Evolutionary conservation across 306 rosid species (phyloP), one percentile per base, ranked within the genome.

Genomic region (Biancaea sappan): DNA sequence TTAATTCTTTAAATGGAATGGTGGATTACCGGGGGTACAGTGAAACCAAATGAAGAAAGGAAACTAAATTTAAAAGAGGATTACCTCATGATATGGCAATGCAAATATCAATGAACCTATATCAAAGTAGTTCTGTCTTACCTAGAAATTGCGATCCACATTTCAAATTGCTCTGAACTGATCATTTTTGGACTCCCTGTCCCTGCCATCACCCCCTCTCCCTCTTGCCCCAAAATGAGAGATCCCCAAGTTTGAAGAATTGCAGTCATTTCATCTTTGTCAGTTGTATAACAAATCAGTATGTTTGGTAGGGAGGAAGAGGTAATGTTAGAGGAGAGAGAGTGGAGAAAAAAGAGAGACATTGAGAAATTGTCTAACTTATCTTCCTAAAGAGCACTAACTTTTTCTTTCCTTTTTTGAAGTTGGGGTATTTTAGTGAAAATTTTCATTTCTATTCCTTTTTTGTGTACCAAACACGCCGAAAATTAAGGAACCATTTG

Each of bases 401-500:
- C n/a, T n/a, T n/a, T n/a, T n/a, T n/a, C n/a, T n/a, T n/a, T n/a
- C n/a, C n/a, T n/a, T n/a, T n/a, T n/a, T n/a, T n/a, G n/a, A n/a
- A n/a, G n/a, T n/a, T n/a, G n/a, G n/a, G n/a, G n/a, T n/a, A n/a
- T n/a, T n/a, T n/a, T n/a, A n/a, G n/a, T n/a, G n/a, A n/a, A n/a
- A n/a, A n/a, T n/a, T n/a, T n/a, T n/a, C n/a, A n/a, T n/a, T n/a
- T n/a, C n/a, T n/a, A n/a, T n/a, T n/a, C n/a, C n/a, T n/a, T n/a
- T n/a, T n/a, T n/a, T n/a, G n/a, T n/a, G n/a, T n/a, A n/a, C n/a
- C n/a, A n/a, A n/a, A n/a, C n/a, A n/a, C n/a, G n/a, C n/a, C n/a
- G n/a, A n/a, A n/a, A 86, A 82, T 71, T 93, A 91, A 76, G 89
- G 25, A 26, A 35, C 21, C n/a, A n/a, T n/a, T 26, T 56, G 16